Evolutionary conservation across 768 basidiomycete genomes (phyloP), one percentile per base, ranked within the genome.

Genomic region (Lentinula boryana): DNA sequence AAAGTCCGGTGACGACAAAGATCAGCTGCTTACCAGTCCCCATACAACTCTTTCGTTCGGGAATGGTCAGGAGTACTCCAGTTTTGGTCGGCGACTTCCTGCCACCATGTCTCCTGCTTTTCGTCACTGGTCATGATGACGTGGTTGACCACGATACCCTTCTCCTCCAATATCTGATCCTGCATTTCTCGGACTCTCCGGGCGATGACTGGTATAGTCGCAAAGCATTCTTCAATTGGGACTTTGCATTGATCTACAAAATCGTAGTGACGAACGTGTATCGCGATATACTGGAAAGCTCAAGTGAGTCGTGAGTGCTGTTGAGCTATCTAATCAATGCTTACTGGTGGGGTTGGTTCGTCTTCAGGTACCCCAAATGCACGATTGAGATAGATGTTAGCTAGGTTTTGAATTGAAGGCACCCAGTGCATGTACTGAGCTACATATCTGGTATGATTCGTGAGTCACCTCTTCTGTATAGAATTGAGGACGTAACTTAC

Each of bases 111-210:
- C 10, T 75, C 65, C 64, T 85, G 75, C 46, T 70, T 66, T 67
- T 88, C 86, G 65, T 88, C 87, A 62, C 84, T 86, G 16, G 85
- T 87, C 76, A 87, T 78, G 46, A 88, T 75, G 27, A 87, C 81
- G 63, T 82, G 76, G 5, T 79, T 70, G n/a, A 80, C 80, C 8
- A 62, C 68, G 5, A 83, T 69, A 3, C 81, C 78, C 60, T 76
- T 80, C 41, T 74, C 73, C 54, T 76, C 70, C 55, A 70, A 62
- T 41, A 86, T 66, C 57, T 84, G 81, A 18, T 75, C 71, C 65
- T 81, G 78, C 4, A 85, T 77, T 67, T 86, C 84, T 4, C 79
- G 72, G 5, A 87, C 84, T 41, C 82, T 79, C 56, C 78, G 74
- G n/a, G 74, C 80, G 63, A 84, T 80, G 36, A 76, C 80, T 38